These are phyloP conservation scores for Lepiota brunneoincarnata DNA, from an alignment of 768 basidiomycete genomes.

Conservation along the genomic window DNA sequence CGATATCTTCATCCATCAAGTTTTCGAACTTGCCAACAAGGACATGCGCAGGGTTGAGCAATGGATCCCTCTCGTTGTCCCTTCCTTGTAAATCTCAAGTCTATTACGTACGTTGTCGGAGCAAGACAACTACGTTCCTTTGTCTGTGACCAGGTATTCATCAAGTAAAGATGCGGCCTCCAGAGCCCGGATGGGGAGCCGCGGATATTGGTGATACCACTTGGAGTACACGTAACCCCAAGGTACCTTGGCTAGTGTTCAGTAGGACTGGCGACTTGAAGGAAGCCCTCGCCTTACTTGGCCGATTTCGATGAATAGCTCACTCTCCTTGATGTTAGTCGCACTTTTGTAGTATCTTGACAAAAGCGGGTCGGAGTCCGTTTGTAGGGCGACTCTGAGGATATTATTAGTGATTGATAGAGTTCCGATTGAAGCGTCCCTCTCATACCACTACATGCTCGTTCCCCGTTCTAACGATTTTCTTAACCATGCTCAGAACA, in stretches of 20 bases:
- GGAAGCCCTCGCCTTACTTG: not conserved
- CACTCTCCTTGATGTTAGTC: constrained; percentile 55
- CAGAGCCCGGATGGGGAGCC: constrained; percentile 48
- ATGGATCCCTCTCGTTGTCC: constrained; percentile 36
- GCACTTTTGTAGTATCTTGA: constrained; percentile 58
- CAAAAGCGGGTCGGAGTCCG: constrained; percentile 42
- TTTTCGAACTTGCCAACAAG: constrained; percentile 30
- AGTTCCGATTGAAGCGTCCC: not conserved
- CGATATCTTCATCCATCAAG: constrained; percentile 24
- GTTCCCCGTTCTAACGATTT: constrained; percentile 42
- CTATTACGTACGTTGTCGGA: constrained; percentile 24
- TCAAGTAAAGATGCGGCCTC: constrained; percentile 41
- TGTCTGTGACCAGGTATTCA: constrained; percentile 54
- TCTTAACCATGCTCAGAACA: constrained; percentile 43
- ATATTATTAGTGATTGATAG: constrained; percentile 16
- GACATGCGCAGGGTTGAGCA: constrained; percentile 49
- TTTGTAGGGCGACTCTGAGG: constrained; percentile 16
- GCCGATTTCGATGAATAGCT: constrained; percentile 45
- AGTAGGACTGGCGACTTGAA: not conserved
- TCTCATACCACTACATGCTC: constrained; percentile 34
- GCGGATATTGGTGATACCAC: constrained; percentile 59
- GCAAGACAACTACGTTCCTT: constrained; percentile 46
- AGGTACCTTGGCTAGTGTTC: constrained; percentile 36
- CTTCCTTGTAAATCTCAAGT: constrained; percentile 38
- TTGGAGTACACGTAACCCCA: constrained; percentile 50